Conservation (phyloP, 331 rosid genomes). For the Cydonia oblonga region DNA sequence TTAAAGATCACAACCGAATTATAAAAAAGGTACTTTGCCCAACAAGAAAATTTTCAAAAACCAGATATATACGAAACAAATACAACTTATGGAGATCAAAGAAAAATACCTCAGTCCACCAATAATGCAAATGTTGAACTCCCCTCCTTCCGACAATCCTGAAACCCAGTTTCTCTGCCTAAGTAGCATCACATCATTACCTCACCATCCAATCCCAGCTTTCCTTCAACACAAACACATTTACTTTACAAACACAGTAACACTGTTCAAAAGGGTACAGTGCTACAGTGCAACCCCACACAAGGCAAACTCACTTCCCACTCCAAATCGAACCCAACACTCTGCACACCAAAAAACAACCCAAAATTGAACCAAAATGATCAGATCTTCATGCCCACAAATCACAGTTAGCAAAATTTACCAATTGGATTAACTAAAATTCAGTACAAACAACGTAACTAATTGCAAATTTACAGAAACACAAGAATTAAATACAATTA, state of each 20-base stretch:
- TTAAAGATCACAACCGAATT: neutral
- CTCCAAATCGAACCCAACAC: constrained; percentile 5
- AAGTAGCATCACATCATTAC: constrained; percentile 15
- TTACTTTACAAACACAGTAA: no score
- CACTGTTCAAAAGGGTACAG: neutral
- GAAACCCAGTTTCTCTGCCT: constrained; percentile 16
- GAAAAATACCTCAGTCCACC: constrained; percentile 16
- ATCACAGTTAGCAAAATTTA: neutral
- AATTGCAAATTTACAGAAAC: neutral
- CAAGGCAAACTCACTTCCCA: constrained; percentile 2
- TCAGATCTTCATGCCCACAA: constrained; percentile 34
- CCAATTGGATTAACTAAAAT: neutral
- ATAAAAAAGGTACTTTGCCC: neutral
- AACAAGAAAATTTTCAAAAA: neutral
- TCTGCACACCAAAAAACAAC: constrained; percentile 15
- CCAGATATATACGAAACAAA: neutral
- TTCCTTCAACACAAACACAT: neutral
- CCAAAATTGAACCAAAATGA: constrained; percentile 1
- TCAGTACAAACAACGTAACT: constrained; percentile 4
- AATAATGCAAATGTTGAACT: constrained; percentile 46
- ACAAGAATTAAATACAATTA: neutral
- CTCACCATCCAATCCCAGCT: constrained; percentile 5
- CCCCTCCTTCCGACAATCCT: constrained; percentile 26
- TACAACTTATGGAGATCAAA: neutral
- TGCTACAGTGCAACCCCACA: constrained; percentile 7